Evolutionary conservation across 1,139 yeast species (phyloP).

Genomic region (Magnusiomyces fungicola): DNA sequence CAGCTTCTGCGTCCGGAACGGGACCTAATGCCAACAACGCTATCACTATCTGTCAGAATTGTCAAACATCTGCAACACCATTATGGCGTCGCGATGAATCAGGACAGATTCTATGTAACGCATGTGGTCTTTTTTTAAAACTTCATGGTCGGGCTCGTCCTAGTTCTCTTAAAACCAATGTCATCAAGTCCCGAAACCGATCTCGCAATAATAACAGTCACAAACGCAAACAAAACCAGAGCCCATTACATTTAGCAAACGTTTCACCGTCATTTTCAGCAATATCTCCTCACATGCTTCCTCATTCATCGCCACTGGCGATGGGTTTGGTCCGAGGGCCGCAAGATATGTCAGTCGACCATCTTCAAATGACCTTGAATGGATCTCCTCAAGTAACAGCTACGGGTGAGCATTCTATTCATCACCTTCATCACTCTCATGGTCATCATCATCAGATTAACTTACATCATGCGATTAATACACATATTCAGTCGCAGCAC

Average conservation of each 20-base stretch:
- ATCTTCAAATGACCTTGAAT: constrained; percentile 5
- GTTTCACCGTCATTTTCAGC: constrained; percentile 20
- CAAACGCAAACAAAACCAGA: constrained; percentile 14
- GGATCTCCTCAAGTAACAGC: background rate
- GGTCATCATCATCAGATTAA: constrained; percentile 10
- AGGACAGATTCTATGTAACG: constrained; percentile 88
- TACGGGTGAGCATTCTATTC: background rate
- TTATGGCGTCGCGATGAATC: constrained; percentile 91
- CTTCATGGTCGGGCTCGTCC: constrained; percentile 91
- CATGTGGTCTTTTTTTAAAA: constrained; percentile 84
- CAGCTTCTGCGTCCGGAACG: constrained; percentile 1
- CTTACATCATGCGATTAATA: constrained; percentile 8
- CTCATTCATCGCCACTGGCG: constrained; percentile 19
- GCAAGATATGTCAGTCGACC: constrained; percentile 4
- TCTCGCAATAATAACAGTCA: constrained; percentile 25
- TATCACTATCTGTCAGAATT: constrained; percentile 85
- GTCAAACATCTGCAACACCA: constrained; percentile 88
- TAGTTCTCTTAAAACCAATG: constrained; percentile 81
- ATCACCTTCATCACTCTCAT: constrained; percentile 11
- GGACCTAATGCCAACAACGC: constrained; percentile 13
- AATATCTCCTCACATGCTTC: constrained; percentile 20
- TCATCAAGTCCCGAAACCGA: constrained; percentile 82
- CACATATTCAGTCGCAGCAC: background rate
- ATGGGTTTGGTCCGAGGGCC: constrained; percentile 13
- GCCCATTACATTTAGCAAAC: constrained; percentile 20